Conservation (phyloP, 495 filamentous ascomycete species). For the Penicillium cinerascens region DNA sequence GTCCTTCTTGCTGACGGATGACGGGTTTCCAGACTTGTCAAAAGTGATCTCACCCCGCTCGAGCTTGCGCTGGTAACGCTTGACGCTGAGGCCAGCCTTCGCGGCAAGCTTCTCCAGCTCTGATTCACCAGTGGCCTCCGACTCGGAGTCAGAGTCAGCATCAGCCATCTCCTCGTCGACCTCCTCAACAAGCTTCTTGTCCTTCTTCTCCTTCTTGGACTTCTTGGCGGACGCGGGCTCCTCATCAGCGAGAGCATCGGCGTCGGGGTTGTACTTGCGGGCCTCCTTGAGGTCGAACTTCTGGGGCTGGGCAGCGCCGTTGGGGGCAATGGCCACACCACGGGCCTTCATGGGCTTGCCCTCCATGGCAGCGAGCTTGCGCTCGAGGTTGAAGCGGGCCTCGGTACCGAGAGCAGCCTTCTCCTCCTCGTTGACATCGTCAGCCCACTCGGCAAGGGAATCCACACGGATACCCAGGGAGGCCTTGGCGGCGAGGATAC, state of each 20-base stretch:
- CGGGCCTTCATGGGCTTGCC: slow-evolving; percentile 81
- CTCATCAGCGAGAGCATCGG: slow-evolving; percentile 76
- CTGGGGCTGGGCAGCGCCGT: slow-evolving; percentile 57
- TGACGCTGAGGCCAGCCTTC: slow-evolving; percentile 61
- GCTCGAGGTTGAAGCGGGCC: slow-evolving; percentile 75
- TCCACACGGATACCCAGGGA: slow-evolving; percentile 91
- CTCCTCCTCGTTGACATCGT: slow-evolving; percentile 81
- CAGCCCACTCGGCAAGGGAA: slow-evolving; percentile 78
- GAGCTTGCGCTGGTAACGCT: slow-evolving; percentile 68
- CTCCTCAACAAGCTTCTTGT: slow-evolving; percentile 54
- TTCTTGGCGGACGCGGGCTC: slow-evolving; percentile 50
- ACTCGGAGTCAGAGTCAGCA: slow-evolving; percentile 49
- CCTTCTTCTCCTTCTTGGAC: slow-evolving; percentile 48
- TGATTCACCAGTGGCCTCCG: slow-evolving; percentile 43
- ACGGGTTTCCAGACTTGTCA: slow-evolving; percentile 53
- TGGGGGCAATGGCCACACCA: slow-evolving; percentile 71
- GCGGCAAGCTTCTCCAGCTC: slow-evolving; percentile 56
- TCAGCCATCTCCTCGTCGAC: slow-evolving; percentile 55
- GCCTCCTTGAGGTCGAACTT: slow-evolving; percentile 93
- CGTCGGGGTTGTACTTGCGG: slow-evolving; percentile 94
- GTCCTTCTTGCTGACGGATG: slow-evolving; percentile 68
- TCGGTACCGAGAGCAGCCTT: slow-evolving; percentile 71
- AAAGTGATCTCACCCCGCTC: slow-evolving; percentile 65
- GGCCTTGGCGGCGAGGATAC: slow-evolving; percentile 90
- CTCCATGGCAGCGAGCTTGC: slow-evolving; percentile 78